Evolutionary conservation across 148 eudicot genomes (phyloP), one percentile per base, ranked within the genome.

Genomic region (Fagopyrum homotropicum): DNA sequence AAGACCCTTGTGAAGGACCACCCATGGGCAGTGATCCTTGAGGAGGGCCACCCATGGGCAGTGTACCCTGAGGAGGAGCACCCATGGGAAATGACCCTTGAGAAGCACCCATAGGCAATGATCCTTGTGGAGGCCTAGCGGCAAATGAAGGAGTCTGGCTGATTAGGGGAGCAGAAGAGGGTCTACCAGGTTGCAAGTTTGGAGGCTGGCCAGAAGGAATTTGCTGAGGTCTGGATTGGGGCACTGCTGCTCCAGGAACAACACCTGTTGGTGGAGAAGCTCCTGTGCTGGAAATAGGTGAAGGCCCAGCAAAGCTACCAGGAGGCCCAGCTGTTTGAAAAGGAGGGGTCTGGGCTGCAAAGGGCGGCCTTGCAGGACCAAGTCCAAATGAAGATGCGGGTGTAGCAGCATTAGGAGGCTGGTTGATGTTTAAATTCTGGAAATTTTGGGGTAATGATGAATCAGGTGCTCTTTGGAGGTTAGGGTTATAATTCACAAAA

Each of bases 191-290:
- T 56, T 75, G 77, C 55, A 82, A 69, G 72, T 83, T 86, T 17
- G 89, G 84, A 54, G 88, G 87, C 69, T 80, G 60, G 73, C 55
- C 74, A 46, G 52, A 72, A 72, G 85, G 60, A 68, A 77, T 75
- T 77, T 82, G 89, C 61, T 87, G 87, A 46, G 89, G 85, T 48
- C 82, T 88, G 73, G 83, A 43, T 60, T 87, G 87, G 73, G 87
- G 83, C 44, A 73, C 82, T 8, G 79, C 73, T 73, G 87, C 82
- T 79, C 96, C 85, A 1, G 90, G 88, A 78, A 86, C 76, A 45
- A 74, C 95, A 81, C 97, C 97, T 6, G 97, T 88, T 11, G 97
- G 93, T 7, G 91, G 93, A 35, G 88, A 86, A 35, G 40, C 40
- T 10, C 91, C 89, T 8, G 97, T 97, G 70, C 91, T 90, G 50